These are phyloP conservation scores for Tuber umbilicatum DNA, from an alignment of 495 filamentous ascomycete genomes.

Conservation along the genomic window DNA sequence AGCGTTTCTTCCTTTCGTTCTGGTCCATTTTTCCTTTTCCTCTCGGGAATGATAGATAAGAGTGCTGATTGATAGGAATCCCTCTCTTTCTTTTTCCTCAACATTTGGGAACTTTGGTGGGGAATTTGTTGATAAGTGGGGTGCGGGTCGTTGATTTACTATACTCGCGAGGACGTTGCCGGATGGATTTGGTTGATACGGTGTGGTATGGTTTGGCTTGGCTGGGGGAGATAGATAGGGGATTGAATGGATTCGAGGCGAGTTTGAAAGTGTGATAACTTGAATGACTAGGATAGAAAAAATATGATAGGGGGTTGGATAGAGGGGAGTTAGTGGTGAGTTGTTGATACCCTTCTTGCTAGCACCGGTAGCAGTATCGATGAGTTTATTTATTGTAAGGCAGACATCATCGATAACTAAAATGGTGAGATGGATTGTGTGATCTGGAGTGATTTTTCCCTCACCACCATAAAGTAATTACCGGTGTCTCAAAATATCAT, in stretches of 20 bases:
- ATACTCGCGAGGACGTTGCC: background rate
- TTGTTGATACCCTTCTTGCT: background rate
- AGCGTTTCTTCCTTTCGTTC: background rate
- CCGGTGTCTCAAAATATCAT: background rate
- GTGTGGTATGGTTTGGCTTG: background rate
- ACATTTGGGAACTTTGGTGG: background rate
- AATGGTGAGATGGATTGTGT: background rate
- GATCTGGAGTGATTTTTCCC: conserved; percentile 2
- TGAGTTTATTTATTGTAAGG: background rate
- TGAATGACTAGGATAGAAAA: background rate
- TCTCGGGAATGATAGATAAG: background rate
- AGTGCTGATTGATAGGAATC: background rate
- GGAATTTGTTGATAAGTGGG: background rate
- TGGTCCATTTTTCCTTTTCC: background rate
- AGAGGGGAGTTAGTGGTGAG: background rate
- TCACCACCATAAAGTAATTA: background rate
- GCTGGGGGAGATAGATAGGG: background rate
- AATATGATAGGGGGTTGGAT: background rate
- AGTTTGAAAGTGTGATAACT: background rate
- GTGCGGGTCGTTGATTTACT: background rate
- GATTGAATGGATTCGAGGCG: background rate
- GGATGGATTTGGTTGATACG: background rate
- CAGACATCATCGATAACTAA: background rate
- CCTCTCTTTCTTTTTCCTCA: background rate
- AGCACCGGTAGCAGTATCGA: background rate